Percentiles rank a stretch among this genome's conserved stretches.
Conservation (phyloP, 1,284 basidiomycete species). For the Pseudozyma flocculosa region DNA sequence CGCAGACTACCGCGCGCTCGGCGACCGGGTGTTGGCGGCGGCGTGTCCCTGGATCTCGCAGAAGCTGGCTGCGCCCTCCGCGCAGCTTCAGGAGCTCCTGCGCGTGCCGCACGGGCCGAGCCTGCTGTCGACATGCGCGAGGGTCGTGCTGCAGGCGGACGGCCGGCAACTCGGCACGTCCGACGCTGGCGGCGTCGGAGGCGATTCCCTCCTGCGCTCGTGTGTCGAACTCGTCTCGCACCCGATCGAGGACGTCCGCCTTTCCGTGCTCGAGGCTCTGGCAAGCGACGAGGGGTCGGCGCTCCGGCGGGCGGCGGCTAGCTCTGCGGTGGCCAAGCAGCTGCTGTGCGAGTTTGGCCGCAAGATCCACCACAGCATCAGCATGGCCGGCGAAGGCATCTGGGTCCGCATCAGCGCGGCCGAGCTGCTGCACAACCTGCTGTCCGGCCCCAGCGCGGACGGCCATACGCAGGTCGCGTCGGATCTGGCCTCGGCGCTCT, state of each 20-base stretch:
- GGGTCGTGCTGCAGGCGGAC: conserved; percentile 16
- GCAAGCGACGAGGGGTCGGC: conserved; percentile 20
- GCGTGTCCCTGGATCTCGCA: too few relatives aligned
- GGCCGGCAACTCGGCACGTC: not conserved
- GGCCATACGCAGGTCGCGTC: not conserved
- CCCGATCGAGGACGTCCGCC: conserved; percentile 9
- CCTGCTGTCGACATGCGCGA: conserved; percentile 13
- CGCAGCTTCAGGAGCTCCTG: too few relatives aligned
- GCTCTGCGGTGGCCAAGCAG: not conserved
- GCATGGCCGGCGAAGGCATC: conserved; percentile 17
- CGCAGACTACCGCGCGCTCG: conserved; percentile 8
- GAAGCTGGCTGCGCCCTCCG: too few relatives aligned
- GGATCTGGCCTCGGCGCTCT: not conserved
- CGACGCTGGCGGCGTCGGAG: too few relatives aligned
- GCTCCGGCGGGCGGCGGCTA: conserved; percentile 10
- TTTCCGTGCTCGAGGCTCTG: conserved; percentile 23
- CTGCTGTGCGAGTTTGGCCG: conserved; percentile 7
- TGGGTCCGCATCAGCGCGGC: conserved; percentile 32
- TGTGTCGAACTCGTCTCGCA: not conserved
- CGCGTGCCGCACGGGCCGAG: conserved; percentile 16
- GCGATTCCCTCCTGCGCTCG: too few relatives aligned
- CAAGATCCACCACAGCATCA: conserved; percentile 13
- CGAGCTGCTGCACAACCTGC: conserved; percentile 15
- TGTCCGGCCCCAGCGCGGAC: too few relatives aligned
- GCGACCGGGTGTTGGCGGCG: not conserved